Evolutionary conservation across 768 basidiomycete genomes (phyloP), one percentile per base, ranked within the genome.

Genomic region (Boletus pseudo-olivaceus): DNA sequence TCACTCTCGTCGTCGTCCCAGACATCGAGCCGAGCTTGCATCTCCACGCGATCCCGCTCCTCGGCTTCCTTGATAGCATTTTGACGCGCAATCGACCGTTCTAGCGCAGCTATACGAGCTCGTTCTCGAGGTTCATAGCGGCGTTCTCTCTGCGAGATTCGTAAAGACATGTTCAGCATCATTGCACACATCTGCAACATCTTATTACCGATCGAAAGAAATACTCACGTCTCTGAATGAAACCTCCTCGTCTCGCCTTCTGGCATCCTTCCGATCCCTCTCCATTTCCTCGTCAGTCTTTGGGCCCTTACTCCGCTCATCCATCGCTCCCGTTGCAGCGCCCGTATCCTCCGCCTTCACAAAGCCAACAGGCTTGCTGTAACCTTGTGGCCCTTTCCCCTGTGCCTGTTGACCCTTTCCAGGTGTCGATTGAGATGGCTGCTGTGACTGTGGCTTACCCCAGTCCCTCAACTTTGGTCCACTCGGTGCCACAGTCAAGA

Each of bases 1-100:
- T 95, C 88, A 51, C 93, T 95, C 62, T 91, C 87, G 54, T 96
- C 95, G 55, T 92, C 90, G 63, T 96, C 92, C 85, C 93, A 93
- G 7, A 95, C 78, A 60, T 95, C 92, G 51, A 94, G 80, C 1
- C 85, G 80, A 7, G 84, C 81, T 29, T 86, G 82, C 79, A 91
- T 88, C 65, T 96, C 91, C 14, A 84, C 67, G 7, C 83, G 79
- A 60, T 93, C 90, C 8, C 86, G 83, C 27, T 90, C 88, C 67
- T 94, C 88, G 11, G 84, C 84, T 54, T 93, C 90, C 45, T 79
- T 82, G 35, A 85, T 80, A 5, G 81, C 79, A 7, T 82, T 80
- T 53, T 93, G 87, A 15, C 90, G 82, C 9, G 82, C 77, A 47
- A 93, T 85, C 0, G 86, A 78, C 4, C 91, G 83, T 62, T 93